A percentile compares a stretch with the other conserved stretches of the same genome.
phyloP scores from a whole-genome alignment of 352 stramenopile species.

The Phytophthora idaei region DNA sequence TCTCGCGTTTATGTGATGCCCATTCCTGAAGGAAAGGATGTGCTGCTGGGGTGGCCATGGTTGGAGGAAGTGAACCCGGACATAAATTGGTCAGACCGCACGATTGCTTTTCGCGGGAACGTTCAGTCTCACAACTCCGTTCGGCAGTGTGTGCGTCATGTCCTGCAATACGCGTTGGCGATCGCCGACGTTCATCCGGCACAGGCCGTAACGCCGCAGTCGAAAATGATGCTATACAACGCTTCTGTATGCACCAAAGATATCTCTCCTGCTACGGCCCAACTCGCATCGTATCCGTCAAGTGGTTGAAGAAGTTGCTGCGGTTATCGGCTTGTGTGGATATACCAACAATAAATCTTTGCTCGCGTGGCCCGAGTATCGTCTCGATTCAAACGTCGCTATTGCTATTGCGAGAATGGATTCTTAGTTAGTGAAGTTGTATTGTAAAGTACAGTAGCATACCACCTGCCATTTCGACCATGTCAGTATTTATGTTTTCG shows the following conservation, averaged over 20 bases:
- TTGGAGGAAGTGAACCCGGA: conserved; percentile 2
- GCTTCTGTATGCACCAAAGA: too few species aligned
- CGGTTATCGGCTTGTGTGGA: too few species aligned
- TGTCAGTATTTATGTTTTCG: neutral
- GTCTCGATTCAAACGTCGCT: neutral
- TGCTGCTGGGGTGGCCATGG: neutral
- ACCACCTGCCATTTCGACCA: neutral
- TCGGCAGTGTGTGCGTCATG: neutral
- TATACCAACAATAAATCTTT: neutral
- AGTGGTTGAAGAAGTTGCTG: too few species aligned
- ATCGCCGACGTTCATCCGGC: neutral
- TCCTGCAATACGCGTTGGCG: neutral
- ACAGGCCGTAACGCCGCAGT: neutral
- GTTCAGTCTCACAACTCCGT: neutral
- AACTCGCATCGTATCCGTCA: too few species aligned
- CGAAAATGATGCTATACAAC: too few species aligned
- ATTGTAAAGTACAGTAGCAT: neutral
- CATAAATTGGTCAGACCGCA: neutral
- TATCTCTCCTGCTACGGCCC: too few species aligned
- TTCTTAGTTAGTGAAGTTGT: neutral
- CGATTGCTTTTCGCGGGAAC: neutral
- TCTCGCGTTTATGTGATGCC: conserved; percentile 6
- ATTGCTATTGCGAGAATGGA: neutral
- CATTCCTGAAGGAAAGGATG: conserved; percentile 6
- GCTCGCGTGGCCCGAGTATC: neutral